phyloP scores from a whole-genome alignment of 208 protist genomes.

The Spongospora subterranea region DNA sequence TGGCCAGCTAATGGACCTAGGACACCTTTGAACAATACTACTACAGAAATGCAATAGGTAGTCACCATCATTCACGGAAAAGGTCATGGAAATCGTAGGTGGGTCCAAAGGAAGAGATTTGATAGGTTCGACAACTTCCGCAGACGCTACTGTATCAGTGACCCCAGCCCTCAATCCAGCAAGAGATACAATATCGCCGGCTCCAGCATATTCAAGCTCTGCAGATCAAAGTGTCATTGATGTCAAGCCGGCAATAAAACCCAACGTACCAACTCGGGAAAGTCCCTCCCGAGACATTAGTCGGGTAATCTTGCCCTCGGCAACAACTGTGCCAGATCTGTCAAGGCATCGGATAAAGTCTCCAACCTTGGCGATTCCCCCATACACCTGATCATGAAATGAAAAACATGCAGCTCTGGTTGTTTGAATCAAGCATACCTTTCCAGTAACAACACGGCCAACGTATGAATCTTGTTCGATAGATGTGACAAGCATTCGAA shows the following conservation, averaged over 20 bases:
- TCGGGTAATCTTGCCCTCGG: slow-evolving; percentile 10
- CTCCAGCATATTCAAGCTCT: not conserved
- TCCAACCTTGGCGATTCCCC: slow-evolving; percentile 29
- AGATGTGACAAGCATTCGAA: slow-evolving; percentile 30
- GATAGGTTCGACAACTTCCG: not conserved
- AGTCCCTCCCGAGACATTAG: slow-evolving; percentile 49
- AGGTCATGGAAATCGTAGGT: slow-evolving; percentile 52
- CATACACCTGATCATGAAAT: not conserved
- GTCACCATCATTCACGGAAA: slow-evolving; percentile 43
- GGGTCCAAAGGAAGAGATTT: slow-evolving; percentile 21
- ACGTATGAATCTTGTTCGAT: slow-evolving; percentile 39
- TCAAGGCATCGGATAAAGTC: slow-evolving; percentile 9
- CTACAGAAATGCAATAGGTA: too few species aligned
- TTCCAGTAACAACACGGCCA: slow-evolving; percentile 30
- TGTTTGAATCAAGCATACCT: not conserved
- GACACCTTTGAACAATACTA: not conserved
- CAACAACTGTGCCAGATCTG: not conserved
- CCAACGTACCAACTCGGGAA: not conserved
- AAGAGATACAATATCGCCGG: slow-evolving; percentile 45
- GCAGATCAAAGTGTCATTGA: not conserved
- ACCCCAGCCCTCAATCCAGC: slow-evolving; percentile 7
- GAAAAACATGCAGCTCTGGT: not conserved
- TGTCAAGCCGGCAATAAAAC: not conserved
- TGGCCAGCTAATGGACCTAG: slow-evolving; percentile 30
- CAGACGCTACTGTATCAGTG: not conserved